Percentiles rank a stretch among this genome's conserved stretches.
Evolutionary conservation across 257 asterid genomes (phyloP).

Genomic region (Solanum chiquidenum): DNA sequence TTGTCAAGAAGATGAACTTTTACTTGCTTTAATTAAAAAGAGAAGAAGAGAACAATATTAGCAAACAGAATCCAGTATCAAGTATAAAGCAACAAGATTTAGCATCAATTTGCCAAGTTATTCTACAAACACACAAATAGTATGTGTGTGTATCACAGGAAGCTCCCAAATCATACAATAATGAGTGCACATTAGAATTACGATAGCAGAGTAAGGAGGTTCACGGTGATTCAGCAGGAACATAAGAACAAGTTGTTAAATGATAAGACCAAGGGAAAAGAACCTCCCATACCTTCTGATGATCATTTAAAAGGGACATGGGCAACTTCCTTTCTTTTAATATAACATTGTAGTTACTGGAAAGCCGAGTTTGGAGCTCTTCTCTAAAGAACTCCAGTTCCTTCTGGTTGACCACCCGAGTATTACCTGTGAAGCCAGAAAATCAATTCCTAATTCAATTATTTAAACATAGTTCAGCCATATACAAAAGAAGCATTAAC

Average conservation of each 20-base stretch:
- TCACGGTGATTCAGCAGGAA: not conserved
- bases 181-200: not conserved
- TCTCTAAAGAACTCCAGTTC: slow-evolving; percentile 80
- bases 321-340: slow-evolving; percentile 90
- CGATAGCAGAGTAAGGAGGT: not conserved
- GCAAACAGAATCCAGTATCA: not conserved
- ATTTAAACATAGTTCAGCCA: not conserved
- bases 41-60: not conserved
- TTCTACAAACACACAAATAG: not conserved
- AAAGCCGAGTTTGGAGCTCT: slow-evolving; percentile 62
- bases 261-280: not conserved
- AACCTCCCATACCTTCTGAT: slow-evolving; percentile 54
- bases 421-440: slow-evolving; percentile 43
- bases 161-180: not conserved
- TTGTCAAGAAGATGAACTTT: slow-evolving; percentile 93
- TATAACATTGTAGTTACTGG: slow-evolving; percentile 76
- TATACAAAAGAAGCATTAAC: not conserved
- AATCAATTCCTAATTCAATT: not conserved
- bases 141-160: not conserved
- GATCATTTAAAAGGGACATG: slow-evolving; percentile 77
- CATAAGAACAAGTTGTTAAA: not conserved
- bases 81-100: not conserved
- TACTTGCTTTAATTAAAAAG: slow-evolving; percentile 49
- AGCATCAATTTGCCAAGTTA: not conserved
- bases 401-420: slow-evolving; percentile 77